A percentile compares a stretch with the other conserved stretches of the same genome.
Evolutionary conservation across 139 green algal species (phyloP).

Genomic region (Gonium pectorale): DNA sequence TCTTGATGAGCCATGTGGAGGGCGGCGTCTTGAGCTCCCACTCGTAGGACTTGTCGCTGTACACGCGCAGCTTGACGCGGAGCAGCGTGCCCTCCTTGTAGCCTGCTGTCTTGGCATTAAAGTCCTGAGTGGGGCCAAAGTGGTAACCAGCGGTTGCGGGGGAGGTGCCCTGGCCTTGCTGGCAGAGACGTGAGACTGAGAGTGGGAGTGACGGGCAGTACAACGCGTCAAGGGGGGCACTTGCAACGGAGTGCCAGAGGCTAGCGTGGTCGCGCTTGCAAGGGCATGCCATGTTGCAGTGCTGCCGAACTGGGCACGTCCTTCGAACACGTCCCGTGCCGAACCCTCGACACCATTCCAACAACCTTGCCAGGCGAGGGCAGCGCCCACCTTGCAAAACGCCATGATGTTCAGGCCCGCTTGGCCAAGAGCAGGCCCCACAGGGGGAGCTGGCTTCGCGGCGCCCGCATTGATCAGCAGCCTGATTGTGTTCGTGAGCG

Average conservation of each 20-base stretch:
- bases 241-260: no score
- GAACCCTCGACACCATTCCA: no score
- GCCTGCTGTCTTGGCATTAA: slow-evolving; percentile 95
- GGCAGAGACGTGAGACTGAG: no score
- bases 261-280: no score
- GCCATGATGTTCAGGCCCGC: slow-evolving; percentile 98
- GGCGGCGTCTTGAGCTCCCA: slow-evolving; percentile 91
- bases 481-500: slow-evolving; percentile 81
- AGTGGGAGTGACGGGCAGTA: no score
- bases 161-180: no score
- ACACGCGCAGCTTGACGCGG: slow-evolving; percentile 60
- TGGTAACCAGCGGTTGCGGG: no score
- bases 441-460: slow-evolving; percentile 94
- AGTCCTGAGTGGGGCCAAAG: slow-evolving; percentile 71
- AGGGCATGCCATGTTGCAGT: no score
- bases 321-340: no score
- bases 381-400: slow-evolving; percentile 90
- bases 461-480: slow-evolving; percentile 93
- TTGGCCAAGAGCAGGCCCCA: slow-evolving; percentile 93
- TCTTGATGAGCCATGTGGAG: slow-evolving; percentile 89
- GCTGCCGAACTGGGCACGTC: no score
- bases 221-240: no score
- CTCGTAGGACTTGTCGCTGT: slow-evolving; percentile 92
- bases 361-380: no score
- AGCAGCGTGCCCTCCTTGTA: slow-evolving; percentile 77